Conservation (phyloP, 2,329 filamentous ascomycete species). For the Neodidymelliopsis sp. region DNA sequence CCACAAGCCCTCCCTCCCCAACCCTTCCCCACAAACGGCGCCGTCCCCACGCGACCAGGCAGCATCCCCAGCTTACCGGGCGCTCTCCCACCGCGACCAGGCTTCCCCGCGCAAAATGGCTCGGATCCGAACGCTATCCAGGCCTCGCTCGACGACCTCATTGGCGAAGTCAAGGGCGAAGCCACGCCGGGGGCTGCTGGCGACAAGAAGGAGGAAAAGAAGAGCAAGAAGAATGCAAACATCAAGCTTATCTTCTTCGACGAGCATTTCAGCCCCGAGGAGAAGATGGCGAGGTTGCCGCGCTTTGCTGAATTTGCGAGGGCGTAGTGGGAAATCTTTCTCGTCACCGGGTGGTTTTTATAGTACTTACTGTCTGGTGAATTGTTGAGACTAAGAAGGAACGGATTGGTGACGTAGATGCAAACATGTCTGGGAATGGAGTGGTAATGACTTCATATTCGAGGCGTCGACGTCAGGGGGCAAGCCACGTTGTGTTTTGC, state of each 20-base stretch:
- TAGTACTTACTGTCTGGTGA: too few species aligned
- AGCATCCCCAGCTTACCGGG: constrained; percentile 43
- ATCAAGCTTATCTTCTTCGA: constrained; percentile 81
- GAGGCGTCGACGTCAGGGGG: too few species aligned
- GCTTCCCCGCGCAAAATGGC: constrained; percentile 30
- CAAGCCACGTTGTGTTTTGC: too few species aligned
- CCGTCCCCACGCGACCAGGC: constrained; percentile 31
- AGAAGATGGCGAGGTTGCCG: constrained; percentile 82
- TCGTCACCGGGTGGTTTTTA: too few species aligned
- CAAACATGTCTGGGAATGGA: too few species aligned
- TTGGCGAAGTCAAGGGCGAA: constrained; percentile 47
- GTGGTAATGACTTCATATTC: too few species aligned
- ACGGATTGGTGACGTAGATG: too few species aligned
- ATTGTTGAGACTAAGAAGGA: too few species aligned
- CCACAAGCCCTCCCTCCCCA: constrained; percentile 34
- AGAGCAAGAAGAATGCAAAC: constrained; percentile 69
- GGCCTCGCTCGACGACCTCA: constrained; percentile 60
- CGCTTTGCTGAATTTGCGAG: constrained; percentile 66
- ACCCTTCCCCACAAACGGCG: constrained; percentile 31
- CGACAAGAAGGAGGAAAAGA: constrained; percentile 50
- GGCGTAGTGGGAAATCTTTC: constrained; percentile 22
- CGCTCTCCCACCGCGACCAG: constrained; percentile 51
- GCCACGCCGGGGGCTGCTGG: constrained; percentile 54
- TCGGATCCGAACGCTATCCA: constrained; percentile 33
- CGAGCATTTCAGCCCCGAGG: constrained; percentile 81